Conservation (phyloP, 257 asterid species). For the Paulownia fortunei region DNA sequence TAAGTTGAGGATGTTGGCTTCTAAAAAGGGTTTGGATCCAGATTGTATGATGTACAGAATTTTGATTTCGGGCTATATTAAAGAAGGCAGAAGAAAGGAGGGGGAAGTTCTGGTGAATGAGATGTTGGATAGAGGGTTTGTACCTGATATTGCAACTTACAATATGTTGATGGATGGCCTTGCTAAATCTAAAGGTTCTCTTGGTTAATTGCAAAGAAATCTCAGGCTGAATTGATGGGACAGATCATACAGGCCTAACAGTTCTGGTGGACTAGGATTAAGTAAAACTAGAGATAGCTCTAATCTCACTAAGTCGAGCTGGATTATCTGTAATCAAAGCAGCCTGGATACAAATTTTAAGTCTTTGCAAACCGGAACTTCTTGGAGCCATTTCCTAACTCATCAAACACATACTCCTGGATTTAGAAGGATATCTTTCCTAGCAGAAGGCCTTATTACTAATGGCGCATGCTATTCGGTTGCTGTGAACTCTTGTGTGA, state of each 20-base stretch:
- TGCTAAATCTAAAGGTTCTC: conserved; percentile 42
- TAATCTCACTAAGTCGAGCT: too few relatives aligned
- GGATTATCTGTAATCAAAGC: not conserved
- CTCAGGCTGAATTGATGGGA: conserved; percentile 16
- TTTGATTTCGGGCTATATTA: conserved; percentile 65
- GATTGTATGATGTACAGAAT: conserved; percentile 81
- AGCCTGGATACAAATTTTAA: not conserved
- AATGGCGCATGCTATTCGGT: not conserved
- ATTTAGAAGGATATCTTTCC: not conserved
- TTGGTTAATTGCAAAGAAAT: conserved; percentile 6
- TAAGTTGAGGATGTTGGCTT: conserved; percentile 73
- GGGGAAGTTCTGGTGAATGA: conserved; percentile 78
- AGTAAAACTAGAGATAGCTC: not conserved
- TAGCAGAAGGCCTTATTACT: not conserved
- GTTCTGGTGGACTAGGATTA: not conserved
- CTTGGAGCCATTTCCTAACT: not conserved
- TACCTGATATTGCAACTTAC: conserved; percentile 81
- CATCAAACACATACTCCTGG: not conserved
- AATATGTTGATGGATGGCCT: conserved; percentile 71
- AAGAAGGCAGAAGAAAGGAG: conserved; percentile 77
- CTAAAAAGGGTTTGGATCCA: conserved; percentile 63
- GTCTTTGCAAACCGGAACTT: not conserved
- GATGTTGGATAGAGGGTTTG: conserved; percentile 86
- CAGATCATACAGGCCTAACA: not conserved
- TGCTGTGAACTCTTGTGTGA: not conserved